Conservation (phyloP, 805 yeast species). For the Wickerhamiella lipophila region DNA sequence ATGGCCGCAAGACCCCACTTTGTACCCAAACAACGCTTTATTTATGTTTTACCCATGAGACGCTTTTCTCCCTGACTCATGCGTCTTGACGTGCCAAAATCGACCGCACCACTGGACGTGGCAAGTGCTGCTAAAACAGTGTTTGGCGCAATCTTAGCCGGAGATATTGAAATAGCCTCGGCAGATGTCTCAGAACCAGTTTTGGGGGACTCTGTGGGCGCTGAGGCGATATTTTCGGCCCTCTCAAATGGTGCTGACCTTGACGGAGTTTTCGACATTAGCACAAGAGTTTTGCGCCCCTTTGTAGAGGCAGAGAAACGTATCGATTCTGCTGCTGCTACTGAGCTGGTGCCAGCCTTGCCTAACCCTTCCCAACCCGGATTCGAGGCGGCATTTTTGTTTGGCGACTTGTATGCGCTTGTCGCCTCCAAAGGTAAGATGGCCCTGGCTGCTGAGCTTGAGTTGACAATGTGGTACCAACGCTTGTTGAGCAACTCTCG, state of each 20-base stretch:
- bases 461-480: constrained; percentile 27
- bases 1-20: not conserved
- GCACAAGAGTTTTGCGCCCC: constrained; percentile 7
- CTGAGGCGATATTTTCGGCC: constrained; percentile 38
- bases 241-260: constrained; percentile 23
- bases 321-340: constrained; percentile 19
- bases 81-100: constrained; percentile 19
- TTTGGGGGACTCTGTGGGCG: constrained; percentile 13
- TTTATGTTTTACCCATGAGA: not conserved
- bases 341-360: constrained; percentile 19
- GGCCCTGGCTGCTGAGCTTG: constrained; percentile 25
- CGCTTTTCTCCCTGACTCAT: constrained; percentile 2
- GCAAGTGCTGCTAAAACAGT: constrained; percentile 29
- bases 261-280: constrained; percentile 29
- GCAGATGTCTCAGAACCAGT: constrained; percentile 21
- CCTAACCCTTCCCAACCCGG: constrained; percentile 26
- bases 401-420: constrained; percentile 34
- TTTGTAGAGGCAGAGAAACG: constrained; percentile 17
- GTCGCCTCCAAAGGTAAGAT: constrained; percentile 26
- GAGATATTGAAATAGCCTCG: constrained; percentile 21
- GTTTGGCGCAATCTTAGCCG: constrained; percentile 32
- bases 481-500: constrained; percentile 22
- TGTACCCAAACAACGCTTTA: not conserved
- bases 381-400: constrained; percentile 34
- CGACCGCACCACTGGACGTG: constrained; percentile 12